Conservation (phyloP, 2,329 filamentous ascomycete species). For the Zymoseptoria tritici region DNA sequence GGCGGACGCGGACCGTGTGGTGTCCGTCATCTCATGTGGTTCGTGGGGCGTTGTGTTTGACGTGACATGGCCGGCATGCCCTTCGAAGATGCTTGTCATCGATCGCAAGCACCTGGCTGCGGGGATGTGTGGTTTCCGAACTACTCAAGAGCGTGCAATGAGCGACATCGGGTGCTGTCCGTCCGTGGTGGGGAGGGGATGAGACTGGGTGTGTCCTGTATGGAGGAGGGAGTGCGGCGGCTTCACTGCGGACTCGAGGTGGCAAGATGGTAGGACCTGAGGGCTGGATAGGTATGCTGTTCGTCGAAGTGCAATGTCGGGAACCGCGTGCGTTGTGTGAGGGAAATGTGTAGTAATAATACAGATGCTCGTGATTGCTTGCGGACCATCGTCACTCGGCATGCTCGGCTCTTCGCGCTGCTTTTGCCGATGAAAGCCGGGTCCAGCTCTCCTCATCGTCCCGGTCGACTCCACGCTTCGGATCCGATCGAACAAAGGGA, state of each 20-base stretch:
- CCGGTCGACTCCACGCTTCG: neutral
- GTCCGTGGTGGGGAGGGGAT: neutral
- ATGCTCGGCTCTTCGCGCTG: neutral
- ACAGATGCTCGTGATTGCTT: neutral
- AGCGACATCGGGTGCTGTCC: slow-evolving; percentile 9
- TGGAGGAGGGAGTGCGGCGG: neutral
- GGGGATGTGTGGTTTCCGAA: slow-evolving; percentile 1
- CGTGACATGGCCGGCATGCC: slow-evolving; percentile 23
- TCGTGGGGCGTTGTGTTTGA: slow-evolving; percentile 16
- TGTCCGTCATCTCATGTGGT: slow-evolving; percentile 32
- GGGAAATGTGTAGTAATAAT: neutral
- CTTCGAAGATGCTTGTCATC: slow-evolving; percentile 21
- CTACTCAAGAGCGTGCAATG: slow-evolving; percentile 1
- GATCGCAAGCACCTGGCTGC: slow-evolving; percentile 11
- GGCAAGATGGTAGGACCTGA: neutral
- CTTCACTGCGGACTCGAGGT: neutral
- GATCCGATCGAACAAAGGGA: neutral
- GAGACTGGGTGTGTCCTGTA: neutral
- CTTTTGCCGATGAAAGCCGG: neutral
- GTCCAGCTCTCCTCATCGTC: neutral
- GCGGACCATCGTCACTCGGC: neutral
- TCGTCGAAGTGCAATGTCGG: neutral
- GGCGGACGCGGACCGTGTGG: slow-evolving; percentile 14
- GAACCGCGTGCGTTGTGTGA: neutral
- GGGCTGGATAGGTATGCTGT: neutral